Base-by-base conservation (phyloP, 768 basidiomycete species). In the Cyathus striatus region DNA sequence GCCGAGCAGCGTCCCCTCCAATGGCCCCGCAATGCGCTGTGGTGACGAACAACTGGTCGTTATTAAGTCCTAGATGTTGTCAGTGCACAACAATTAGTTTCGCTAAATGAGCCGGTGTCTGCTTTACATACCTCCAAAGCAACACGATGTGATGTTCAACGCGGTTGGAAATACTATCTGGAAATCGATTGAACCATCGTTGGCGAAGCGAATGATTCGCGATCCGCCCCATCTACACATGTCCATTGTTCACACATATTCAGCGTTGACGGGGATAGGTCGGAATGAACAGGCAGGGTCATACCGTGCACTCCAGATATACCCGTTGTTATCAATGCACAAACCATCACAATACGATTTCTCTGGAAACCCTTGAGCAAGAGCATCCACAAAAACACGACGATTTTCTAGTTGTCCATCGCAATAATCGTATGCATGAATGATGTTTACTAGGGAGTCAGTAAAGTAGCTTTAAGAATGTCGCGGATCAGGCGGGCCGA, bases 401-500 rank as follows among this genome's bases (percentile, higher is more conserved):
- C 76, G 72, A 53, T 81, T 79, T 33, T 69, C 65, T 27, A 83
- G 51, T 12, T 65, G 60, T n/a, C 81, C 83, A 37, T 75, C 64
- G 16, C 73, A 64, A 50, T 84, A 86, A 54, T 83, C 79, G 53
- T 82, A 83, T 17, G 76, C 78, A 48, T 81, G 78, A 48, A 86
- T 86, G 49, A 69, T 66, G 61, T 84, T 82, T n/a, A 62, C 63
- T 42, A 76, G 59, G 1, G 81, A 85, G 57, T 86, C 80, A 43
- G 83, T 84, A 56, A 83, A 83, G 61, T 83, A 84, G 58, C 83
- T 84, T n/a, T n/a, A n/a, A n/a, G n/a, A n/a, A n/a, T n/a, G n/a
- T n/a, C n/a, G n/a, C n/a, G 49, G n/a, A 35, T 14, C 53, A 40
- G 32, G 36, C 49, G 25, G 40, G 34, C 39, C 40, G 6, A 46